Evolutionary conservation across 2,329 filamentous ascomycete genomes (phyloP).

Genomic region (Helminthosporium solani): DNA sequence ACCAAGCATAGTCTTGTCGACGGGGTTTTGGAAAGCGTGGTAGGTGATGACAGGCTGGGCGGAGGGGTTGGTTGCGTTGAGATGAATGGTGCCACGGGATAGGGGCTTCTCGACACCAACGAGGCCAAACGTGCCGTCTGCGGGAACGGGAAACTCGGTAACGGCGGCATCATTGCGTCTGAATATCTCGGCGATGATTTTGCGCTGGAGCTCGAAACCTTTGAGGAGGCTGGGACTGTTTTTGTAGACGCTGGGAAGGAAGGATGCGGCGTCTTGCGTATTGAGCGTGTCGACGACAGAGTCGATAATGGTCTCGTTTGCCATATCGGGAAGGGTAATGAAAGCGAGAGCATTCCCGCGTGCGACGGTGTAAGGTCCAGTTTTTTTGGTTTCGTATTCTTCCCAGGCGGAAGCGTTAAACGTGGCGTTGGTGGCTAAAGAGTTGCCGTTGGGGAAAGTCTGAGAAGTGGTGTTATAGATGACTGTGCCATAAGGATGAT

Average conservation of each 20-base stretch:
- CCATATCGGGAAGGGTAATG: constrained; percentile 27
- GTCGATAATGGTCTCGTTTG: constrained; percentile 16
- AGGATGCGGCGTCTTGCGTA: constrained; percentile 1
- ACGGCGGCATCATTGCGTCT: constrained; percentile 23
- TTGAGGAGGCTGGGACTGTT: constrained; percentile 26
- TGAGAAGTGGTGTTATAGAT: constrained; percentile 21
- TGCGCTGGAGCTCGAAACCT: constrained; percentile 28
- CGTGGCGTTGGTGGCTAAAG: constrained; percentile 20
- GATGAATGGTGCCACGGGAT: constrained; percentile 40
- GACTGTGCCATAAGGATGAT: constrained; percentile 29
- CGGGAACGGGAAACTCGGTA: constrained; percentile 38
- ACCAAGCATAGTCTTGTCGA: constrained; percentile 33
- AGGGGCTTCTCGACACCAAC: constrained; percentile 41
- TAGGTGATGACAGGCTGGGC: constrained; percentile 28
- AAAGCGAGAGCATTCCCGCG: constrained; percentile 30
- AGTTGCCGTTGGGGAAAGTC: constrained; percentile 23
- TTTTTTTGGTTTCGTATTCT: constrained; percentile 26
- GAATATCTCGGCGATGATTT: constrained; percentile 27
- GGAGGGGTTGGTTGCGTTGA: constrained; percentile 29
- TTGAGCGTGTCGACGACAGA: neutral
- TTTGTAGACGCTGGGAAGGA: constrained; percentile 27
- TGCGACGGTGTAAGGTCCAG: constrained; percentile 28
- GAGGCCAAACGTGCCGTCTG: constrained; percentile 24
- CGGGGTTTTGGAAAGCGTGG: constrained; percentile 32
- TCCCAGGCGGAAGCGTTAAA: constrained; percentile 33